Base-by-base conservation (phyloP, 2,329 filamentous ascomycete species). In the Cordyceps farinosa region DNA sequence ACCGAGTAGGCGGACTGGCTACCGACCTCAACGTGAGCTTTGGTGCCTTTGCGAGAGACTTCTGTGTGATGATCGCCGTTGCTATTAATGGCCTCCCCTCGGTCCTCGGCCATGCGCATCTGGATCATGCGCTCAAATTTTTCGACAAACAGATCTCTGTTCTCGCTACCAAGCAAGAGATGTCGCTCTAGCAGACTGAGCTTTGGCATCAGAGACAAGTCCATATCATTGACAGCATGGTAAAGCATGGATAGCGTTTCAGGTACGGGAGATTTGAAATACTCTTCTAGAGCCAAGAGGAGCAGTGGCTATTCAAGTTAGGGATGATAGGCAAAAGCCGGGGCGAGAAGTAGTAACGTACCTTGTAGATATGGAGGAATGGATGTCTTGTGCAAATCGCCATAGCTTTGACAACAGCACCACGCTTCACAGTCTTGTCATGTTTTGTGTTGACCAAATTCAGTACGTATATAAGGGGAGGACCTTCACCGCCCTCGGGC, bases 381-480 rank as follows among this genome's bases (percentile, higher is more conserved):
- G 95, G 93, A 80, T 99, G 95, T 50, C 95, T 84, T 8, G 95
- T 99, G 80, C 95, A 99, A 69, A 99, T 97, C 36, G 95, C 95
- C 95, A 99, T 99, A 48, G 95, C 92, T 75, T 98, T 98, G 64
- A 98, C 94, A 56, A 97, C 84, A 27, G 95, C 95, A 64, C 95
- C 95, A 83, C 95, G 88, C 77, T 95, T 96, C 54, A 91, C 91
- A 27, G 89, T 90, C 72, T 91, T 94, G 79, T 99, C 95, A 74
- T 96, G 92, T 76, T 98, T 98, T 8, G 94, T 99, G 75, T 99
- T 98, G 69, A 99, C 95, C 72, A 99, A 79, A 75, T 99, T 99
- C 68, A 99, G 81, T 58, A 99, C 95, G 76, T 99, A 98, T 71
- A 99, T 95, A 69, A 99, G 79, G 3, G 95, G 95, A 15, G 95